Conservation (phyloP, 768 basidiomycete species). For the Tephrocybe sp. region DNA sequence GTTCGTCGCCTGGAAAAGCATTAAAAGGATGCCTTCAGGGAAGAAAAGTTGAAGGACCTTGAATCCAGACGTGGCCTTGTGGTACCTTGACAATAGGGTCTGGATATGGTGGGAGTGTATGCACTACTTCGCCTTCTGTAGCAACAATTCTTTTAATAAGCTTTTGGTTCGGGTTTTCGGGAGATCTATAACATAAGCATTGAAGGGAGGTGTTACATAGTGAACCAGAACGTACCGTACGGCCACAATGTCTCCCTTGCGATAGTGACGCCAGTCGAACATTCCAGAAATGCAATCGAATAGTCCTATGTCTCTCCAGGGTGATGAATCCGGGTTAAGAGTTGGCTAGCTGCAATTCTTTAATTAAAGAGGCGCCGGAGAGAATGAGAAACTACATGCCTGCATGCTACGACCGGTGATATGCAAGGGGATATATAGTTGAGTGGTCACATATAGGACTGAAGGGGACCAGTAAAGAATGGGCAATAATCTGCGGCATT, state of each 20-base stretch:
- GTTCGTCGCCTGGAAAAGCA: slow-evolving; percentile 52
- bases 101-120: slow-evolving; percentile 69
- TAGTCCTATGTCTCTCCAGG: slow-evolving; percentile 57
- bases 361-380: not conserved
- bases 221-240: slow-evolving; percentile 40
- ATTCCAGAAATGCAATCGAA: slow-evolving; percentile 53
- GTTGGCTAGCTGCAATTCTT: slow-evolving; percentile 47
- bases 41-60: slow-evolving; percentile 38
- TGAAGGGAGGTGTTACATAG: not conserved
- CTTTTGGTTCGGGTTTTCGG: slow-evolving; percentile 46
- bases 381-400: slow-evolving; percentile 33
- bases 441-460: slow-evolving; percentile 42
- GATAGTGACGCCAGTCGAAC: slow-evolving; percentile 28
- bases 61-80: slow-evolving; percentile 68
- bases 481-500: slow-evolving; percentile 13
- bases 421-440: slow-evolving; percentile 50
- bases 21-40: not conserved
- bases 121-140: slow-evolving; percentile 58
- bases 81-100: slow-evolving; percentile 53
- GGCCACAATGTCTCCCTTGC: slow-evolving; percentile 64
- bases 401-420: slow-evolving; percentile 73
- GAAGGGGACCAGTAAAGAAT: slow-evolving; percentile 60
- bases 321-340: slow-evolving; percentile 68
- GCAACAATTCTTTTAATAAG: slow-evolving; percentile 69
- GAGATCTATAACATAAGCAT: slow-evolving; percentile 44